These are phyloP conservation scores for Tephrocybe sp. DNA, from an alignment of 768 basidiomycete species.

Conservation along the genomic window DNA sequence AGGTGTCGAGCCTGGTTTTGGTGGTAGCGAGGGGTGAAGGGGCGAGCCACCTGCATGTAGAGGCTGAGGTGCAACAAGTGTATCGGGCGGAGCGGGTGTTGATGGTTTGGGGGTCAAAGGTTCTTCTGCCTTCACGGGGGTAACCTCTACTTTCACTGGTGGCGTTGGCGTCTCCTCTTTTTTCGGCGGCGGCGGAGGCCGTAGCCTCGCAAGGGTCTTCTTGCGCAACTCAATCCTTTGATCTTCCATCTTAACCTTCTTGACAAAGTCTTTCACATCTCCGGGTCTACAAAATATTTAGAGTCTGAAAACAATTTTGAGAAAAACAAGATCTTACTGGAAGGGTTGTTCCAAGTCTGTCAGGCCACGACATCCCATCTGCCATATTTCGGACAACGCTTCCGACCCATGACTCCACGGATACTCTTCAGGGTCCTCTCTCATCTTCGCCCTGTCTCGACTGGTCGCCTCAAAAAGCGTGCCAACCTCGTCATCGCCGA, in stretches of 20 bases:
- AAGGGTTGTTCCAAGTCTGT: conserved; percentile 62
- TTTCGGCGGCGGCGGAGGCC: conserved; percentile 15
- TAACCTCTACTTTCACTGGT: conserved; percentile 14
- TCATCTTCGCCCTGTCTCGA: conserved; percentile 48
- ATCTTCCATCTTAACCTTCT: conserved; percentile 68
- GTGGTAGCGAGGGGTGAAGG: conserved; percentile 69
- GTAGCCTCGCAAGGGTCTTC: conserved; percentile 31
- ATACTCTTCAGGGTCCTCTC: conserved; percentile 60
- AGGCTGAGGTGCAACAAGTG: conserved; percentile 26
- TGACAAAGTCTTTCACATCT: conserved; percentile 72
- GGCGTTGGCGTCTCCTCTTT: conserved; percentile 4
- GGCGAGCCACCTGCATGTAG: conserved; percentile 35
- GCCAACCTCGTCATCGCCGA: conserved; percentile 48
- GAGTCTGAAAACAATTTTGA: not conserved
- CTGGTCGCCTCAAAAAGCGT: conserved; percentile 59
- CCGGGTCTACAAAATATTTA: conserved; percentile 47
- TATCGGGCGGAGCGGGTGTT: conserved; percentile 16
- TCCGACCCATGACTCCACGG: conserved; percentile 63
- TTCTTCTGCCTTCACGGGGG: conserved; percentile 16
- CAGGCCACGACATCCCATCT: conserved; percentile 70
- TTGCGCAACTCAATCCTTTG: conserved; percentile 53
- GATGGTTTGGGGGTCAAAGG: conserved; percentile 10
- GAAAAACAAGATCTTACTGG: conserved; percentile 42
- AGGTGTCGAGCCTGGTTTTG: conserved; percentile 55
- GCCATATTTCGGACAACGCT: conserved; percentile 79